Evolutionary conservation across 2,329 filamentous ascomycete species (phyloP).

Genomic region (Cladophialophora immunda): DNA sequence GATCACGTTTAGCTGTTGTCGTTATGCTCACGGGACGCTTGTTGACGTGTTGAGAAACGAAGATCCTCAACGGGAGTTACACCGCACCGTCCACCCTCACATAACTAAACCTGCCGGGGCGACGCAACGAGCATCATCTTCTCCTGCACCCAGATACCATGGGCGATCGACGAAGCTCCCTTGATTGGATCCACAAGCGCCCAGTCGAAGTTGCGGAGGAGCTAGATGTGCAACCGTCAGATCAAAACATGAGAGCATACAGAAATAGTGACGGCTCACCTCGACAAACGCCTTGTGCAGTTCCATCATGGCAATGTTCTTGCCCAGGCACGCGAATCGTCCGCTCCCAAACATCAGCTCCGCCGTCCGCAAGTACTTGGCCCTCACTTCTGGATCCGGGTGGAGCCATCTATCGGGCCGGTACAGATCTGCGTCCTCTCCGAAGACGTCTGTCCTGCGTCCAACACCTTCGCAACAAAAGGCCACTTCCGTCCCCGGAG

Average conservation of each 20-base stretch:
- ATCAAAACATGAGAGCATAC: neutral
- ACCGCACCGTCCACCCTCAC: neutral
- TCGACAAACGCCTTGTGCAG: slow-evolving; percentile 24
- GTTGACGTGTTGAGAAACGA: neutral
- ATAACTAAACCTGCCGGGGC: neutral
- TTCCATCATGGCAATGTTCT: slow-evolving; percentile 30
- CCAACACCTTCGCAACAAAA: slow-evolving; percentile 72
- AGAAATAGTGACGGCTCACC: slow-evolving; percentile 11
- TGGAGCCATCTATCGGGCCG: slow-evolving; percentile 41
- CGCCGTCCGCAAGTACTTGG: neutral
- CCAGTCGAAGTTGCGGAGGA: slow-evolving; percentile 25
- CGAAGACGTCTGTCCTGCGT: slow-evolving; percentile 64
- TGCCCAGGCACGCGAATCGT: slow-evolving; percentile 25
- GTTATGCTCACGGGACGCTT: neutral
- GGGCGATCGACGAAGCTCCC: neutral
- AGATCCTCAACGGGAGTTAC: neutral
- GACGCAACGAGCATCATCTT: slow-evolving; percentile 2
- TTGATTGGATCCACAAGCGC: slow-evolving; percentile 23
- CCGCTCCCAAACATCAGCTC: slow-evolving; percentile 30
- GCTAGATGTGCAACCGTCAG: slow-evolving; percentile 7
- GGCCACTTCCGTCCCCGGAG: slow-evolving; percentile 57
- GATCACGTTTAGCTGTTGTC: too few relatives aligned
- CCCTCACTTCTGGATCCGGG: slow-evolving; percentile 17
- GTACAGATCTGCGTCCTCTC: slow-evolving; percentile 52
- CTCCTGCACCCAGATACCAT: slow-evolving; percentile 14